Evolutionary conservation across 2,329 filamentous ascomycete genomes (phyloP), one percentile per base, ranked within the genome.

Genomic region (Periglandula ipomoeae): DNA sequence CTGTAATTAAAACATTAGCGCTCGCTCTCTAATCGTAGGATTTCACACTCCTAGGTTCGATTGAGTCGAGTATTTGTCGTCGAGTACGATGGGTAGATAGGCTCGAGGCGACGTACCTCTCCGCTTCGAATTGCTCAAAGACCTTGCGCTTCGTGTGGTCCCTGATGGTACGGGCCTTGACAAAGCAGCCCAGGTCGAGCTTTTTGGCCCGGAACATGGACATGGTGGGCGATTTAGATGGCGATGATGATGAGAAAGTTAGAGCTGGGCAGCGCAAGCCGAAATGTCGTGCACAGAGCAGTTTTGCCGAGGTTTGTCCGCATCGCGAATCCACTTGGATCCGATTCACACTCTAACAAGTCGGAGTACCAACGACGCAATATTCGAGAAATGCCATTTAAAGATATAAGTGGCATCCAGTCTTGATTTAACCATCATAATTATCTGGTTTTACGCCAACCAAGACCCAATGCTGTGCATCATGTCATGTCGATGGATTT

Each of bases 71-170:
- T n/a, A n/a, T n/a, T n/a, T n/a, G n/a, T n/a, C n/a, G n/a, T n/a
- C n/a, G n/a, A n/a, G n/a, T n/a, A 17, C 11, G 23, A 39, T 27
- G 19, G 27, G 13, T 7, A 15, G 13, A 26, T 17, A 5, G 37
- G 15, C 13, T 40, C 5, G 23, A 24, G 13, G 27, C 8, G n/a
- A 55, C 67, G 54, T 74, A 94, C 90, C 91, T 85, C 71, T 96
- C 86, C 4, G 89, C 81, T 73, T 98, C 93, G 63, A 85, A 74
- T 65, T 89, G 76, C 63, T 85, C 86, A 62, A 90, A 96, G 51
- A 89, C 87, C 72, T 94, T 91, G 61, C 93, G 86, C 80, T 97
- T 98, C 48, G 89, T 90, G 72, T 97, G 89, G 69, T 98, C 93
- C 60, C 93, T 88, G 65, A 98, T 85, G 57, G 87, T 79, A 57